A percentile compares a stretch with the other conserved stretches of the same genome.
Evolutionary conservation across 2,329 filamentous ascomycete species (phyloP).

Genomic region (Calycina herbarum): DNA sequence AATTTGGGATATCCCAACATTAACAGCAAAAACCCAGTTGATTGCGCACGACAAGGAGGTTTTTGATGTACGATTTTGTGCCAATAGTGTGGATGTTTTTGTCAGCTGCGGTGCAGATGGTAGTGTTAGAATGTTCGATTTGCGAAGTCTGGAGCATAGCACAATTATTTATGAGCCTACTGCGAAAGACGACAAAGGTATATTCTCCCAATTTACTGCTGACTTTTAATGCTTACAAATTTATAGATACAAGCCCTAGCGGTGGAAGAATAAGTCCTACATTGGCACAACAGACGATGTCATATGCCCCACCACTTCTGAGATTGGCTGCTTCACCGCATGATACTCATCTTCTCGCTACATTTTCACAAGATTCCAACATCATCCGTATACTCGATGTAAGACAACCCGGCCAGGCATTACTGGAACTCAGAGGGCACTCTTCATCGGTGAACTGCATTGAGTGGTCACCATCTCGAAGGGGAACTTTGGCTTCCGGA

Average conservation of each 20-base stretch:
- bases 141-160: slow-evolving; percentile 93
- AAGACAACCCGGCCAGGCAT: slow-evolving; percentile 89
- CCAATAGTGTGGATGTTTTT: slow-evolving; percentile 97
- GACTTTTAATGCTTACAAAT: slow-evolving; percentile 20
- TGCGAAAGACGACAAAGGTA: slow-evolving; percentile 76
- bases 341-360: slow-evolving; percentile 93
- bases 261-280: slow-evolving; percentile 70
- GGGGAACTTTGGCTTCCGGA: slow-evolving; percentile 87
- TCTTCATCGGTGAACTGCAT: slow-evolving; percentile 84
- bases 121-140: slow-evolving; percentile 97
- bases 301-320: slow-evolving; percentile 73
- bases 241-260: slow-evolving; percentile 47
- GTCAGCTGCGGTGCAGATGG: slow-evolving; percentile 97
- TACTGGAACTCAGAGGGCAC: slow-evolving; percentile 91
- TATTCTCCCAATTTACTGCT: slow-evolving; percentile 24
- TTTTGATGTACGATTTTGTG: slow-evolving; percentile 97
- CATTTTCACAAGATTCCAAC: slow-evolving; percentile 90
- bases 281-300: slow-evolving; percentile 74
- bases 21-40: slow-evolving; percentile 96
- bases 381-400: slow-evolving; percentile 94
- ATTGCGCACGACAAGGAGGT: slow-evolving; percentile 99
- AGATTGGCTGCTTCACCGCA: slow-evolving; percentile 89
- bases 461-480: slow-evolving; percentile 87
- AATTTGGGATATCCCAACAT: slow-evolving; percentile 97
- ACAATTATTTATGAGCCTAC: slow-evolving; percentile 99